Evolutionary conservation across 2,329 filamentous ascomycete species (phyloP).

Genomic region (Aureobasidium namibiae): DNA sequence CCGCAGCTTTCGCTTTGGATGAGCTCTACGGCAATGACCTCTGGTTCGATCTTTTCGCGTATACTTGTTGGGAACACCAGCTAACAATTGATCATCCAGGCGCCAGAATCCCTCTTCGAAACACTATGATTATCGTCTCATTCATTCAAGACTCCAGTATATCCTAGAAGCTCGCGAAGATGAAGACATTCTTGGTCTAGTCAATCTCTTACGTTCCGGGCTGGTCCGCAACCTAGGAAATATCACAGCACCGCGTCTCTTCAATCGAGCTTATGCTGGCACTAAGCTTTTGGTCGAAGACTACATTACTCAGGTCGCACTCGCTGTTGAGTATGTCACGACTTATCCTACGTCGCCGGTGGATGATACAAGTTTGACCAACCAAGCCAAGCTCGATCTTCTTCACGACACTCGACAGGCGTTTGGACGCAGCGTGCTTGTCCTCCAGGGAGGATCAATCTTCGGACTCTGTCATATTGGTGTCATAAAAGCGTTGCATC

Average conservation of each 20-base stretch:
- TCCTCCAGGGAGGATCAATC: slow-evolving; percentile 83
- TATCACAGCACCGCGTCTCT: slow-evolving; percentile 72
- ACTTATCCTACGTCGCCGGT: slow-evolving; percentile 47
- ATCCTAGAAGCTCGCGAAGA: slow-evolving; percentile 62
- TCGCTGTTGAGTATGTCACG: slow-evolving; percentile 70
- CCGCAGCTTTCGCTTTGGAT: slow-evolving; percentile 75
- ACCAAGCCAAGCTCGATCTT: slow-evolving; percentile 75
- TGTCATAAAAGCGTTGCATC: slow-evolving; percentile 78
- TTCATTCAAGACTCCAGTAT: slow-evolving; percentile 65
- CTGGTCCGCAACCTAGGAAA: slow-evolving; percentile 81
- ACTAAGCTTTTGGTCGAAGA: slow-evolving; percentile 88
- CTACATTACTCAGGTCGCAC: slow-evolving; percentile 77
- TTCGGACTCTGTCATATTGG: slow-evolving; percentile 87
- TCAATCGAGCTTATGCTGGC: slow-evolving; percentile 76
- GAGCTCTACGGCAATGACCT: slow-evolving; percentile 70
- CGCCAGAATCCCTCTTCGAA: slow-evolving; percentile 72
- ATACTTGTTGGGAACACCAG: not conserved
- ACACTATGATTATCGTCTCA: slow-evolving; percentile 80
- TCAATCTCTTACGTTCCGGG: slow-evolving; percentile 72
- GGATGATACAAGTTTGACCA: slow-evolving; percentile 44
- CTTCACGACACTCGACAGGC: slow-evolving; percentile 81
- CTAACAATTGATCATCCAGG: slow-evolving; percentile 39
- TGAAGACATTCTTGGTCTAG: slow-evolving; percentile 63
- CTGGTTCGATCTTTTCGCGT: slow-evolving; percentile 46
- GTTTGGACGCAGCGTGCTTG: slow-evolving; percentile 76